Percentiles rank a stretch among this genome's conserved stretches.
These are phyloP conservation scores for Acephala macrosclerotiorum DNA, from an alignment of 2,329 filamentous ascomycete species.

Conservation along the genomic window DNA sequence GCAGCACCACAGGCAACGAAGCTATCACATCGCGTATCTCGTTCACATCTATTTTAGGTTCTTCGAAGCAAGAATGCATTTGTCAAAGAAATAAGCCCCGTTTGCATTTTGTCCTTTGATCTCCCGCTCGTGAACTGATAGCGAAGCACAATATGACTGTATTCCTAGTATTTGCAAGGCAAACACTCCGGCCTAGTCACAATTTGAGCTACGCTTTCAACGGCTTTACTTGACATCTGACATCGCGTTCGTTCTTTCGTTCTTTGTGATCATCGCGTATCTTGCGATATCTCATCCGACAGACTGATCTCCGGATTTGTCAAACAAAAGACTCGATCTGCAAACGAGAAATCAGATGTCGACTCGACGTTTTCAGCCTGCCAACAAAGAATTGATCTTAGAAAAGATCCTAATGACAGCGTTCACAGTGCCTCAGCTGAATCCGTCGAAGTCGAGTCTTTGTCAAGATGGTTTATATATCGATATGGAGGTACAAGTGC, in stretches of 20 bases:
- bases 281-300: not conserved
- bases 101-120: not conserved
- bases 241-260: not conserved
- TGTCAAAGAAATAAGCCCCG: not conserved
- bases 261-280: not conserved
- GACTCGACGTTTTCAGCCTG: not conserved
- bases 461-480: slow-evolving; percentile 1
- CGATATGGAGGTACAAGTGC: not conserved
- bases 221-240: not conserved
- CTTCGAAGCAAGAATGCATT: not conserved
- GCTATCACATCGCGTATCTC: not conserved
- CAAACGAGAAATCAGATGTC: not conserved
- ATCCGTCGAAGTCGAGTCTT: not conserved
- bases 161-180: not conserved
- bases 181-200: not conserved
- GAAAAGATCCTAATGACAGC: not conserved
- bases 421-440: not conserved
- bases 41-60: not conserved
- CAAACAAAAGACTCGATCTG: not conserved
- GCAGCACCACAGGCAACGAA: not conserved
- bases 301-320: not conserved
- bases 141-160: not conserved
- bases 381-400: not conserved
- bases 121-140: not conserved
- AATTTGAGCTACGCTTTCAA: not conserved